Base-by-base conservation (phyloP, 2,329 filamentous ascomycete genomes). In the Aquanectria penicillioides region DNA sequence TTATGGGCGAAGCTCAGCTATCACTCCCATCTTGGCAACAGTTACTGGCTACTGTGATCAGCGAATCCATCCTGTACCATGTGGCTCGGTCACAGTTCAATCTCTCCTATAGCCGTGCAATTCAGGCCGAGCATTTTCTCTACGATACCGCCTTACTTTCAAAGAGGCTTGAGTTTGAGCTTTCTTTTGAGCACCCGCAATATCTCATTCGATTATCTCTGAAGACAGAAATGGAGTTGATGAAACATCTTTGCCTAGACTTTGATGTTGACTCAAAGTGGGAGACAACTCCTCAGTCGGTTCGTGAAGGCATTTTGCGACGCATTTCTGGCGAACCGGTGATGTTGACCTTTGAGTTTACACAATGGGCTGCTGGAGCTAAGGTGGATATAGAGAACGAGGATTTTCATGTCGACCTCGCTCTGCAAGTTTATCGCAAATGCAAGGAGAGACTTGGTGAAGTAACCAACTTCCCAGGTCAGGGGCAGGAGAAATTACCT, bases 61-160 rank as follows among this genome's bases (percentile, higher is more conserved):
- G 49, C 11, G 59, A 62, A 29, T 44, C 49, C 0, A 28, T 62
- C 26, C 28, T 59, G 22, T 59, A 59, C 18, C 59, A 62, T 17
- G 55, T 62, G 12, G 55, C 59, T 0, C 59, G 59, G 7, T 55
- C 59, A 3, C 41, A 54, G 25, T 48, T 62, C 25, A 51, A 22
- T 3, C 38, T 62, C 8, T 54, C 59, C 3, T 34, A 59, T 17
- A 44, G 37, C 15, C 49, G 57, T 15, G 50, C 55, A n/a, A 25
- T 62, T 12, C 59, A 62, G 33, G 59, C 59, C 6, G 59, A 62
- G 37, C 59, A 62, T 18, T 50, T 62, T 17, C 43, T 62, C 8
- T 43, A 59, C 15, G 55, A 33, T 17, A 50, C 55, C 3, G 38
- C 23, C 4, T 9, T 12, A 15, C 20, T 62, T 18, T 62, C 55